Evolutionary conservation across 805 yeast genomes (phyloP), one percentile per base, ranked within the genome.

Genomic region (Metschnikowia lachancei): DNA sequence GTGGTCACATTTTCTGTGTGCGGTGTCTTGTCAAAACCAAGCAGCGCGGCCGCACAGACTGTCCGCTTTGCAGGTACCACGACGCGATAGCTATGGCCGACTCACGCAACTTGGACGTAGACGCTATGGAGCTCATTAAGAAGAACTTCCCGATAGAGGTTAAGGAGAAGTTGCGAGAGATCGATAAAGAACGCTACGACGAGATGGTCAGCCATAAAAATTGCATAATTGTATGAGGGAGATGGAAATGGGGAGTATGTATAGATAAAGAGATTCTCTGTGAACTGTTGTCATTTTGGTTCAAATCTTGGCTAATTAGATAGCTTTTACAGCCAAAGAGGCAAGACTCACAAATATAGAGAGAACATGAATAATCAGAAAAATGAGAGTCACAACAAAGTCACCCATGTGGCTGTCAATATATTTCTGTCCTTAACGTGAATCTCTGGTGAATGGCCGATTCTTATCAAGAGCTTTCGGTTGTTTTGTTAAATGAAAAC

Each of bases 1-100:
- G 94, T 61, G 75, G 75, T 1, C 94, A 85, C 59, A 65, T 83
- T 17, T 85, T 85, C 61, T 85, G 94, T 60, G 80, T 85, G 3
- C 65, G 91, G 39, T 85, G 94, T 55, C 62, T 85, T 46, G 83
- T 86, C 20, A 83, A 83, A 55, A 58, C 85, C 52, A 86, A 85
- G 61, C 72, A 85, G 43, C 74, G 77, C 45, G 62, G 61, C 2
- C 81, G 81, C 50, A 74, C 75, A 35, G 76, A 76, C 52, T 85
- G 94, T 60, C 94, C 94, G 1, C 66, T 85, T 28, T 85, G 94
- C 60, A 61, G 85, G 38, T 58, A 72, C 32, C 72, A 72, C 26
- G 58, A 67, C 9, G 86, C 81, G 2, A 77, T 85, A 7, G 58
- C 72, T 56, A 43, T 64, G 36, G 90, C 91, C 1, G 83, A 82